Percentiles rank a stretch among this genome's conserved stretches.
Conservation (phyloP, 192 early-diverging fungal species). For the Globomyces pollinis-pini region DNA sequence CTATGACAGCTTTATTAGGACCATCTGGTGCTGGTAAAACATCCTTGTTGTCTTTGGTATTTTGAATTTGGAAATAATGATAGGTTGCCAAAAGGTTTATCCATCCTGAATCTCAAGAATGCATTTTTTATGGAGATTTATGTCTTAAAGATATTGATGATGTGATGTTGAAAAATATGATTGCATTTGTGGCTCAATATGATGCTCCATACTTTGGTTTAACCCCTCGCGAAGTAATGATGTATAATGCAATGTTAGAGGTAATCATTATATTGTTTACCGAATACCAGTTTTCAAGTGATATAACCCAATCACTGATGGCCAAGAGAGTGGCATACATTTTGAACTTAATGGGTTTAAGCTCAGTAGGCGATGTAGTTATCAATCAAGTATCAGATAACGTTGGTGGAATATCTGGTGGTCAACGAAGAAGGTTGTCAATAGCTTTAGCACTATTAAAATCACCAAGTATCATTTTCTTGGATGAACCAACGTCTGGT, state of each 20-base stretch:
- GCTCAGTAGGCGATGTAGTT: conserved; percentile 3
- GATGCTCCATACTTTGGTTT: conserved; percentile 26
- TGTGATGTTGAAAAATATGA: conserved; percentile 11
- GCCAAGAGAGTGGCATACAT: neutral
- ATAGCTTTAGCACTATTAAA: conserved; percentile 15
- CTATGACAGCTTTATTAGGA: conserved; percentile 26
- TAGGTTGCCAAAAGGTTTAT: conserved; percentile 9
- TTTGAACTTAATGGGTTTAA: conserved; percentile 12
- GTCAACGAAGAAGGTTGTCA: conserved; percentile 16
- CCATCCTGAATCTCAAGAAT: neutral
- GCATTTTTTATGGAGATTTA: conserved; percentile 9
- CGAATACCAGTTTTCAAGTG: neutral
- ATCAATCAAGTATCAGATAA: conserved; percentile 4
- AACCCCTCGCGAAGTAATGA: neutral
- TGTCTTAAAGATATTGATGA: conserved; percentile 8
- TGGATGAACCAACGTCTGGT: conserved; percentile 14
- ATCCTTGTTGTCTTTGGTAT: conserved; percentile 18
- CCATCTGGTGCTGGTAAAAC: conserved; percentile 28
- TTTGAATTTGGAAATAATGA: neutral
- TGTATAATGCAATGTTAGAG: neutral
- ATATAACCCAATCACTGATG: neutral
- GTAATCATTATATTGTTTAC: too few relatives aligned
- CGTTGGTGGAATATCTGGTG: conserved; percentile 22
- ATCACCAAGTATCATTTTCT: conserved; percentile 20
- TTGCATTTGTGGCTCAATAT: conserved; percentile 25